Conservation (phyloP, 2,329 filamentous ascomycete species). For the Thelonectria blattea region DNA sequence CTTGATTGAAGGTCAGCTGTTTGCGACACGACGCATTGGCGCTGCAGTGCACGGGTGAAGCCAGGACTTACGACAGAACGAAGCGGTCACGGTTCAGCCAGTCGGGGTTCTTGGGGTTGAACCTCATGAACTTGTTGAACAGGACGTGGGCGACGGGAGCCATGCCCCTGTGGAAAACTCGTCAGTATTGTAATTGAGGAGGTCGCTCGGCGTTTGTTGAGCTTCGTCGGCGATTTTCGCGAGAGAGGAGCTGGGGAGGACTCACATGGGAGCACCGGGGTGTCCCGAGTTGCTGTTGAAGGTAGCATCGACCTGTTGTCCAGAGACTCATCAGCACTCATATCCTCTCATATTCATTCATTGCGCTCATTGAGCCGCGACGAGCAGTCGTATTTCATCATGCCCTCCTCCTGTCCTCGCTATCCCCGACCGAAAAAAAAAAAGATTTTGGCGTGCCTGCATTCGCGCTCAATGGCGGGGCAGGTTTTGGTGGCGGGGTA, state of each 20-base stretch:
- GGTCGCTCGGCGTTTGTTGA: neutral
- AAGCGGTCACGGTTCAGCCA: constrained; percentile 99
- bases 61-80: constrained; percentile 87
- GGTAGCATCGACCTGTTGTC: constrained; percentile 89
- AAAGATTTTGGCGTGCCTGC: constrained; percentile 20
- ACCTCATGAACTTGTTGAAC: constrained; percentile 99
- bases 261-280: constrained; percentile 94
- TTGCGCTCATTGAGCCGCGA: neutral
- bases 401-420: neutral
- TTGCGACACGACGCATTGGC: neutral
- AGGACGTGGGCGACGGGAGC: constrained; percentile 95
- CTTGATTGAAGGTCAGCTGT: constrained; percentile 52
- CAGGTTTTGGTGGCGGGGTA: constrained; percentile 44
- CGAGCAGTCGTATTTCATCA: neutral
- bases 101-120: constrained; percentile 98
- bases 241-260: constrained; percentile 28
- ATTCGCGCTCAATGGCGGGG: constrained; percentile 35
- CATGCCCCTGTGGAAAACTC: constrained; percentile 65
- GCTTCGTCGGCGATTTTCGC: constrained; percentile 22
- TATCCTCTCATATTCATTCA: constrained; percentile 5
- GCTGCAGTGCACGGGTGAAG: neutral
- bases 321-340: constrained; percentile 35
- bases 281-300: constrained; percentile 96
- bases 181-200: constrained; percentile 41
- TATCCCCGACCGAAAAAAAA: constrained; percentile 20